Percentiles rank a stretch among this genome's conserved stretches.
phyloP scores from a whole-genome alignment of 768 basidiomycete genomes.

The Crassisporium funariophilum region DNA sequence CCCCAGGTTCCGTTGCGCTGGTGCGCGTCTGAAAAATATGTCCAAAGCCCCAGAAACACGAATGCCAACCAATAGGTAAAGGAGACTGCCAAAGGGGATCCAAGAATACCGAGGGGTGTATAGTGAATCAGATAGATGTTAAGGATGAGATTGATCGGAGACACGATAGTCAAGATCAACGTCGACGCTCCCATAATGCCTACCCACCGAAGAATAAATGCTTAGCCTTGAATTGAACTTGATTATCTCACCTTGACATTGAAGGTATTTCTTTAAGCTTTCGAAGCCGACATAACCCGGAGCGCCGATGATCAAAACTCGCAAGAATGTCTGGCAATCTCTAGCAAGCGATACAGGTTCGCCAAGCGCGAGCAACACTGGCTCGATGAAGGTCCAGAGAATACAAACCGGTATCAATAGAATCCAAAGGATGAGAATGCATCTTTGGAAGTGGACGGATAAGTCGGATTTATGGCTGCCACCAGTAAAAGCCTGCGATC shows the following conservation, averaged over 20 bases:
- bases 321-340: slow-evolving; percentile 66
- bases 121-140: slow-evolving; percentile 66
- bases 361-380: slow-evolving; percentile 62
- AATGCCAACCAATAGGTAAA: slow-evolving; percentile 74
- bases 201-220: slow-evolving; percentile 23
- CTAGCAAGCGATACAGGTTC: slow-evolving; percentile 58
- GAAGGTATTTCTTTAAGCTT: slow-evolving; percentile 77
- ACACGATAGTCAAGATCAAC: slow-evolving; percentile 58
- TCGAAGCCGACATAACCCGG: slow-evolving; percentile 80
- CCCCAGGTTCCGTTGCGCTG: slow-evolving; percentile 64
- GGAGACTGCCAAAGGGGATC: slow-evolving; percentile 67
- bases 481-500: slow-evolving; percentile 77
- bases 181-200: slow-evolving; percentile 80
- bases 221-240: background rate
- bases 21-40: slow-evolving; percentile 54
- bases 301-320: slow-evolving; percentile 62
- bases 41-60: slow-evolving; percentile 49
- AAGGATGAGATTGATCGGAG: slow-evolving; percentile 64
- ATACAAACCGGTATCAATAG: slow-evolving; percentile 64
- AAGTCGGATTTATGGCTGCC: slow-evolving; percentile 60
- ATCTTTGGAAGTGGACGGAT: slow-evolving; percentile 72
- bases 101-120: slow-evolving; percentile 63
- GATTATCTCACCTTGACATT: slow-evolving; percentile 64
- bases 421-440: slow-evolving; percentile 62
- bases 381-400: slow-evolving; percentile 66